Evolutionary conservation across 768 basidiomycete species (phyloP), one percentile per base, ranked within the genome.

Genomic region (Lactarius indigo): DNA sequence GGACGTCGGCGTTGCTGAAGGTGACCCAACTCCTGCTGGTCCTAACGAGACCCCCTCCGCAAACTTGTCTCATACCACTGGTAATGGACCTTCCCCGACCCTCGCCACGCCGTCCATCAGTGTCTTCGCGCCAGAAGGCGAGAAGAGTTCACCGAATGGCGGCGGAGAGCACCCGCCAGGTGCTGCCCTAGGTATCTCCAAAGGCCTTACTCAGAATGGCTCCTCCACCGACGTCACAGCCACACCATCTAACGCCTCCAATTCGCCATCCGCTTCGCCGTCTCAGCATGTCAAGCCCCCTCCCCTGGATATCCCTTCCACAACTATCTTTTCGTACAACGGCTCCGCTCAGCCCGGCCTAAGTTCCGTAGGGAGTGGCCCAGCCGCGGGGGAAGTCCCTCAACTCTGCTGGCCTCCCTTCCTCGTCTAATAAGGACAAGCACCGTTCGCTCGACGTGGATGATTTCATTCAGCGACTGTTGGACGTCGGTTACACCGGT

Each of bases 401-500:
- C 31, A 70, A 73, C 67, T 68, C 76, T 65, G 50, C 73, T n/a
- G 81, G 80, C 33, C 42, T 33, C 15, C 74, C 75, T 52, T 13
- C 50, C 56, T 13, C 50, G 20, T 81, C 75, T 60, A 73, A 79
- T 70, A 88, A 85, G 76, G 85, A 84, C 63, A 88, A 83, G 77
- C 79, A 81, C 66, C 87, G 84, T 74, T 87, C 85, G 56, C 82
- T 98, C 72, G 97, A 99, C 77, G 87, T 98, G 64, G 96, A 98
- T 78, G 96, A 98, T 77, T 97, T 98, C 92, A 98, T 99, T 74
- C 89, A 91, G 74, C 88, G 96, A 59, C 84, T 99, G 56, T 82
- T 99, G 70, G 96, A 98, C 72, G 94, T 97, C 8, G 97, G 96
- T 5, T 99, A 98, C 76, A 93, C 92, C 6, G 96, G 96, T 76